Evolutionary conservation across 1,284 basidiomycete genomes (phyloP), one percentile per base, ranked within the genome.

Genomic region (Gomphus sp.): DNA sequence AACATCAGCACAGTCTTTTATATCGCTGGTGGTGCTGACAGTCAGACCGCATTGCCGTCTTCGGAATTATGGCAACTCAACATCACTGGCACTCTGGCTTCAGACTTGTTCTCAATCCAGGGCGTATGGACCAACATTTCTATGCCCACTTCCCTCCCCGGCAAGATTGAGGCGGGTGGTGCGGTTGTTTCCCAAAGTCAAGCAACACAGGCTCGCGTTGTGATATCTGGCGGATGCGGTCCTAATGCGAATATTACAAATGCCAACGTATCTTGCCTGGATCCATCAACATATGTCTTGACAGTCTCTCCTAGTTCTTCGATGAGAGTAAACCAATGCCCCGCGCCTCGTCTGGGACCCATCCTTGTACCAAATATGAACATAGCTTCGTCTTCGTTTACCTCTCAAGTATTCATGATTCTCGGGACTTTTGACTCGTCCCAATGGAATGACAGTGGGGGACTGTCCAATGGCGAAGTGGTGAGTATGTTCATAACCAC

Each of bases 1-100:
- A 87, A 84, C 65, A 81, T 84, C 0, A 62, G 58, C 28, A 66
- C 61, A 4, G 53, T 55, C 11, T 81, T 88, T 64, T 87, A 80
- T 70, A 73, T 89, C 63, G 76, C 79, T 10, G 89, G 88, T 31
- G 88, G 89, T 9, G 78, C 74, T 44, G 73, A 86, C 62, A 79
- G 78, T 6, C 69, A 65, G 22, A 71, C 68, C 2, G 64, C 73
- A 39, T 73, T 71, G 57, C 69, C 81, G 39, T 69, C 87, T 47
- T 80, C 84, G 33, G 80, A 89, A 59, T 73, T 86, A 22, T 91
- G 86, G 86, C 74, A 76, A 63, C 71, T 91, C 50, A 73, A 80
- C 60, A 70, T 90, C 22, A 80, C 84, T 16, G 88, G 89, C 31
- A 80, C 82, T 0, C 72, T 90, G 25, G 82, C 87, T 4, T 79